A percentile compares a stretch with the other conserved stretches of the same genome.
phyloP scores from a whole-genome alignment of 495 filamentous ascomycete species.

The Cenococcum geophilum region DNA sequence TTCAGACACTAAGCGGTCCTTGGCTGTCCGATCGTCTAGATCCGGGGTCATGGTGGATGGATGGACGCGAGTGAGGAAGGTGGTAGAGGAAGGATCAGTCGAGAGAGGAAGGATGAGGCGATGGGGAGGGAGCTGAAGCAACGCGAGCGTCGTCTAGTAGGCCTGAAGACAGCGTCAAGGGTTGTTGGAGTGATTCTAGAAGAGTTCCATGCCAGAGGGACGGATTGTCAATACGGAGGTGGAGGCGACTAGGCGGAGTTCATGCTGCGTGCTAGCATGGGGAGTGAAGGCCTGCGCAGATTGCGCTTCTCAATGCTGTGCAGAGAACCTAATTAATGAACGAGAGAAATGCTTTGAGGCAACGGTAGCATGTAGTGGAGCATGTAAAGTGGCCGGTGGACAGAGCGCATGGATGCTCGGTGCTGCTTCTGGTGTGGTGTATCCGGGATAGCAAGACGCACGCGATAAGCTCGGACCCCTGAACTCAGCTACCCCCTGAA shows the following conservation, averaged over 20 bases:
- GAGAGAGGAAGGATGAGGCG: slow-evolving; percentile 11
- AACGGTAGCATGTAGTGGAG: background rate
- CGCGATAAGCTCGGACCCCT: too few species aligned
- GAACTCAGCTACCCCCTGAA: too few species aligned
- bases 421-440: too few species aligned
- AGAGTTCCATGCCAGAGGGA: slow-evolving; percentile 14
- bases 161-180: slow-evolving; percentile 20
- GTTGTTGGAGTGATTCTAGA: slow-evolving; percentile 24
- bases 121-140: slow-evolving; percentile 13
- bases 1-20: slow-evolving; percentile 8
- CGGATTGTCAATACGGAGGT: slow-evolving; percentile 14
- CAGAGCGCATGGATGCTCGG: too few species aligned
- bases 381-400: background rate
- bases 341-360: background rate
- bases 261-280: background rate
- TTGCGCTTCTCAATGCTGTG: background rate
- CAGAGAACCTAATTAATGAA: background rate
- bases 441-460: too few species aligned
- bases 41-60: slow-evolving; percentile 13
- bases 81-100: background rate
- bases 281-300: background rate
- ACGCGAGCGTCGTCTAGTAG: slow-evolving; percentile 12
- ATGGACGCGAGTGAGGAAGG: background rate
- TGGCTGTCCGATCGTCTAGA: slow-evolving; percentile 15
- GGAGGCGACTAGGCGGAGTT: slow-evolving; percentile 10